These are phyloP conservation scores for Trifolium pratense DNA, from an alignment of 306 rosid species.

Conservation along the genomic window DNA sequence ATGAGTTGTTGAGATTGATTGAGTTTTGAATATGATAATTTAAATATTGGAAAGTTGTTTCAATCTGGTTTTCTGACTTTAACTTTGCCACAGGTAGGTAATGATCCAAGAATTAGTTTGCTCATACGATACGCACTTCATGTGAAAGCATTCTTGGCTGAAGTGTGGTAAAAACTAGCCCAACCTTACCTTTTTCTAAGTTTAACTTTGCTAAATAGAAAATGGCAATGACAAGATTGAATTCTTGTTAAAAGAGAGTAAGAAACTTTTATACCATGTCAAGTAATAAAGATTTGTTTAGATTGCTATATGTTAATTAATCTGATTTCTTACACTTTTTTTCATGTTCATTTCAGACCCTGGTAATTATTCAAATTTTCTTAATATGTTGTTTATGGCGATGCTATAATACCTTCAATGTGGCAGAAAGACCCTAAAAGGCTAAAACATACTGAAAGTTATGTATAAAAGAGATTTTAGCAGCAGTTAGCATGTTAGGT, in stretches of 20 bases:
- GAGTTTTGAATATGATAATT: neutral
- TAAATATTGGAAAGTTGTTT: constrained; percentile 11
- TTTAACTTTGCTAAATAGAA: constrained; percentile 12
- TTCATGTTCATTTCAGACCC: neutral
- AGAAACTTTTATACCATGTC: neutral
- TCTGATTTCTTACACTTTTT: neutral
- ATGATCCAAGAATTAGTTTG: constrained; percentile 8
- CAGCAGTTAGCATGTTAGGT: constrained; percentile 84
- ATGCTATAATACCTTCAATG: neutral
- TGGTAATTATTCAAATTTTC: too few species aligned
- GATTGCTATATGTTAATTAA: neutral
- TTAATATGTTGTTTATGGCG: neutral
- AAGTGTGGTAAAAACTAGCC: neutral
- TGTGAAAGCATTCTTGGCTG: constrained; percentile 3
- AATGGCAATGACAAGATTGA: neutral
- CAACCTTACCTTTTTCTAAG: neutral
- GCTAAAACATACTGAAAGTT: constrained; percentile 68
- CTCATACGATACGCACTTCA: neutral
- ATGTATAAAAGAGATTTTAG: constrained; percentile 64
- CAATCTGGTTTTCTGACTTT: neutral
- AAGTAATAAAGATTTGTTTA: constrained; percentile 1
- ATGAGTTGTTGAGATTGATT: constrained; percentile 21
- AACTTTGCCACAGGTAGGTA: neutral
- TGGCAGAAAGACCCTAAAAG: constrained; percentile 46
- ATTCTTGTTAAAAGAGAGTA: neutral